Evolutionary conservation across 257 asterid genomes (phyloP).

Genomic region (Petunia axillaris): DNA sequence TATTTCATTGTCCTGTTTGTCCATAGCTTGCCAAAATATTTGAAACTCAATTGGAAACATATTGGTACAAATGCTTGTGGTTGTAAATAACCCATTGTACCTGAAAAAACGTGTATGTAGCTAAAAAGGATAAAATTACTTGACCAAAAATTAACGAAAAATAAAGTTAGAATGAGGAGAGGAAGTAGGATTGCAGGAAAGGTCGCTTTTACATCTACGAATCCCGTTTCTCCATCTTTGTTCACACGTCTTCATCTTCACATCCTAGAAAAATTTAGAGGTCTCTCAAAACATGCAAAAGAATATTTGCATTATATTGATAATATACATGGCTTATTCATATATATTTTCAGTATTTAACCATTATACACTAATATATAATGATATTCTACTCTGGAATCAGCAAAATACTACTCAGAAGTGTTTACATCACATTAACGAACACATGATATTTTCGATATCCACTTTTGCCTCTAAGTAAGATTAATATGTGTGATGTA

Average conservation of each 20-base stretch:
- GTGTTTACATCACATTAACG: too few species aligned
- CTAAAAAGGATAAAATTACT: not conserved
- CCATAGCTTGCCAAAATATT: not conserved
- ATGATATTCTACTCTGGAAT: not conserved
- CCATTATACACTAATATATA: not conserved
- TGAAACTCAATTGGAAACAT: not conserved
- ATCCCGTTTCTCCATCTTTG: not conserved
- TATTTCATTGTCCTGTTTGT: not conserved
- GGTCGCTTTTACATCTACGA: not conserved
- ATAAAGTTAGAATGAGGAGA: not conserved
- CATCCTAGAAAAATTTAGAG: not conserved
- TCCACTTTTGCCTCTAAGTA: too few species aligned
- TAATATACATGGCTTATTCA: not conserved
- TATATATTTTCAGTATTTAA: not conserved
- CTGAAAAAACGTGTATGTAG: not conserved
- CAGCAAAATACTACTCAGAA: too few species aligned
- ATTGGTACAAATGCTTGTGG: not conserved
- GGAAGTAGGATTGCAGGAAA: not conserved
- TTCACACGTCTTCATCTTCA: not conserved
- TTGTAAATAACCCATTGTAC: not conserved
- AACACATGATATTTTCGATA: too few species aligned
- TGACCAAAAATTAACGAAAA: not conserved
- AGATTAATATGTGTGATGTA: too few species aligned
- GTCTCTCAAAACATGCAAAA: not conserved
- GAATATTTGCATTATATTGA: not conserved